These are phyloP conservation scores for Gentiana straminea DNA, from an alignment of 257 asterid species.

Conservation along the genomic window DNA sequence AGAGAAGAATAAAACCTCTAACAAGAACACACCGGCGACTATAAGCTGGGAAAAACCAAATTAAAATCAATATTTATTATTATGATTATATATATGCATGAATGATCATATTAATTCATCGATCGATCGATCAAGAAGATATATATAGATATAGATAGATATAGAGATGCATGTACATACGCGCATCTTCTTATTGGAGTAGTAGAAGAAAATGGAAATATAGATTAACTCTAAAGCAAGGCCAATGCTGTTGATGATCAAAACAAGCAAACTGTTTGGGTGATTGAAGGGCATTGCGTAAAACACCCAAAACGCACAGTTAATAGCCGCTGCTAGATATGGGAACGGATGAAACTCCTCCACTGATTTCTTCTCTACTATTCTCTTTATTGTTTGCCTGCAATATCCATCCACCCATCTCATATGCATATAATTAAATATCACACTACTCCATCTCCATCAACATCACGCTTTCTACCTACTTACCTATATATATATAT, in stretches of 20 bases:
- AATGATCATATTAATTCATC: no score
- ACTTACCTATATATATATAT: background rate
- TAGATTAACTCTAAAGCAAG: slow-evolving; percentile 5
- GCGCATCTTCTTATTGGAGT: no score
- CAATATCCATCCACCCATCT: background rate
- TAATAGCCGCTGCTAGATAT: slow-evolving; percentile 35
- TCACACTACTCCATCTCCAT: no score
- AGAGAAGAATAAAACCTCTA: slow-evolving; percentile 16
- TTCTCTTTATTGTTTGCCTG: slow-evolving; percentile 43
- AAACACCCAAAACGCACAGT: slow-evolving; percentile 51
- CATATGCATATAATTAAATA: background rate
- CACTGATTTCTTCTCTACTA: slow-evolving; percentile 30
- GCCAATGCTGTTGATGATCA: slow-evolving; percentile 43
- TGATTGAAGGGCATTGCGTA: slow-evolving; percentile 48
- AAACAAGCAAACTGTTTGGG: slow-evolving; percentile 38
- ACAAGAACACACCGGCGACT: slow-evolving; percentile 10
- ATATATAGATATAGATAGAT: no score
- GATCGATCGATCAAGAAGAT: no score
- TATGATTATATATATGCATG: no score
- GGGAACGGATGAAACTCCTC: slow-evolving; percentile 71
- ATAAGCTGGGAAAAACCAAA: slow-evolving; percentile 14
- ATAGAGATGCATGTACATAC: no score
- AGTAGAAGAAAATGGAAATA: background rate
- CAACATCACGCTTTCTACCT: no score
- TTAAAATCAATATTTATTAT: no score